These are phyloP conservation scores for Blastobotrys mokoenaii DNA, from an alignment of 805 yeast species.

Conservation along the genomic window DNA sequence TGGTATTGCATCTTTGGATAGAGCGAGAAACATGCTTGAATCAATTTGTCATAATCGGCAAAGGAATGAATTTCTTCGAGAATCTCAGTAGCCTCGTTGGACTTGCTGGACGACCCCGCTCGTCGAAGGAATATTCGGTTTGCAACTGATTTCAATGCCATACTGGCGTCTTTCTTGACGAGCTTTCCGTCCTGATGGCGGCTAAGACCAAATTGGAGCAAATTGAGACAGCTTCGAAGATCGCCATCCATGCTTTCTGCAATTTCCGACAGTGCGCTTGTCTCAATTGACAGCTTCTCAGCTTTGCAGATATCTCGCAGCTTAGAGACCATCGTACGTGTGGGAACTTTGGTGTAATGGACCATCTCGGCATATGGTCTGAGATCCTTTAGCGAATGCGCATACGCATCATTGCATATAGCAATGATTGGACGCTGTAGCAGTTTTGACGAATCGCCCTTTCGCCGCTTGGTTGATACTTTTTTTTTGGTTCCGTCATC, in stretches of 20 bases:
- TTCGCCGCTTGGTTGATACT: slow-evolving; percentile 27
- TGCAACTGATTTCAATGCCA: slow-evolving; percentile 61
- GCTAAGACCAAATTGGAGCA: slow-evolving; percentile 57
- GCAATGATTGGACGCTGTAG: slow-evolving; percentile 82
- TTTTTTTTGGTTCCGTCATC: slow-evolving; percentile 22
- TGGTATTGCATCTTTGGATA: slow-evolving; percentile 55
- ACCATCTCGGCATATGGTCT: slow-evolving; percentile 69
- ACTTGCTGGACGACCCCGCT: slow-evolving; percentile 35
- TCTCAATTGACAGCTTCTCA: slow-evolving; percentile 45
- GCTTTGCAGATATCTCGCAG: slow-evolving; percentile 42
- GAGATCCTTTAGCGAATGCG: slow-evolving; percentile 63
- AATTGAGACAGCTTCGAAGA: slow-evolving; percentile 75
- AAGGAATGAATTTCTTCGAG: slow-evolving; percentile 39
- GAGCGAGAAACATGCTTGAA: slow-evolving; percentile 57
- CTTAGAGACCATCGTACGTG: slow-evolving; percentile 38
- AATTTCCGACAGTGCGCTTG: slow-evolving; percentile 51
- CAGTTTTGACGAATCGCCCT: slow-evolving; percentile 27
- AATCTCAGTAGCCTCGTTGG: slow-evolving; percentile 41
- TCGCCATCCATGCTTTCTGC: slow-evolving; percentile 72
- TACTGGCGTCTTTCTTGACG: slow-evolving; percentile 45
- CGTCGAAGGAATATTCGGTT: slow-evolving; percentile 52
- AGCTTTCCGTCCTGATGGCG: slow-evolving; percentile 8
- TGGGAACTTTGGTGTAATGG: slow-evolving; percentile 51
- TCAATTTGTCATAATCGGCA: slow-evolving; percentile 52
- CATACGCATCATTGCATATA: slow-evolving; percentile 81